Evolutionary conservation across 176 grass and related monocot species (phyloP).

Genomic region (Carex parvula): DNA sequence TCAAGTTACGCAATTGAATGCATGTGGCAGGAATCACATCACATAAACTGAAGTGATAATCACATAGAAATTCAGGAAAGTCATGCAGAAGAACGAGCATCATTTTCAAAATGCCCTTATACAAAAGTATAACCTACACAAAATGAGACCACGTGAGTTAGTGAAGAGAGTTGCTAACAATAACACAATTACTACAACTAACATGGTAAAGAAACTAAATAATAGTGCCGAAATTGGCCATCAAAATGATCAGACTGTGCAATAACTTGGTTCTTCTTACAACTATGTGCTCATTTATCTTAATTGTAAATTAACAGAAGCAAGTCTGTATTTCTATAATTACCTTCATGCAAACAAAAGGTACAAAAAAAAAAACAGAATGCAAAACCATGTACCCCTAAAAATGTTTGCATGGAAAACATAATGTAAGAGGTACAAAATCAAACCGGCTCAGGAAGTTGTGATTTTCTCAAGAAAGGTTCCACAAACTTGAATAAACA

Average conservation of each 20-base stretch:
- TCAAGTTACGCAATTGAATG: slow-evolving; percentile 99
- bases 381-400: background rate
- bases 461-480: slow-evolving; percentile 88
- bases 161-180: background rate
- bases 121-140: slow-evolving; percentile 70
- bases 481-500: slow-evolving; percentile 98
- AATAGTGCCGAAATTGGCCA: background rate
- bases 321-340: background rate
- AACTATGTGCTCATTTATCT: background rate
- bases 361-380: background rate
- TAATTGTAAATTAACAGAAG: background rate
- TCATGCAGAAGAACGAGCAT: slow-evolving; percentile 93
- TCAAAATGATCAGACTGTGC: background rate
- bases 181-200: background rate
- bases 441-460: slow-evolving; percentile 71
- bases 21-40: slow-evolving; percentile 90
- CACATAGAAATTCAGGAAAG: slow-evolving; percentile 96
- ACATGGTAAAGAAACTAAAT: slow-evolving; percentile 1
- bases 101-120: slow-evolving; percentile 87
- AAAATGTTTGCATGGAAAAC: background rate
- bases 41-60: slow-evolving; percentile 98
- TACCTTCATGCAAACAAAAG: background rate
- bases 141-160: background rate
- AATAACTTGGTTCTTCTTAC: background rate
- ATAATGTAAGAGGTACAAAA: background rate